phyloP scores from a whole-genome alignment of 345 rosid genomes.

The Eucalyptus pauciflora region DNA sequence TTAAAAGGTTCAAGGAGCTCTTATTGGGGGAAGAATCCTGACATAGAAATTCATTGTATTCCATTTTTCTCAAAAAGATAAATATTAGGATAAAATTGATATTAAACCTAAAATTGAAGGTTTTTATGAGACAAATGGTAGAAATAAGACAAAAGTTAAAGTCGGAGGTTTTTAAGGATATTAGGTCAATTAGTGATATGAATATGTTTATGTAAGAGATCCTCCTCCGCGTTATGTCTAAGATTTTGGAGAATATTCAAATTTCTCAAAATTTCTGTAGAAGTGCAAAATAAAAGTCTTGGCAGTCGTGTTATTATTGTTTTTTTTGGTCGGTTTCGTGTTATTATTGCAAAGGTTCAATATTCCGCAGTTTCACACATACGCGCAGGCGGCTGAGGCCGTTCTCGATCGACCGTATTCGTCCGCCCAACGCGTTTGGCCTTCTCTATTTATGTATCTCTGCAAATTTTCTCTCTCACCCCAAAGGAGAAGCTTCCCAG shows the following conservation, averaged over 20 bases:
- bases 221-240: neutral
- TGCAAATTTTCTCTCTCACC: neutral
- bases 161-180: accelerated
- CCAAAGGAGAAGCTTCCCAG: neutral
- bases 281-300: neutral
- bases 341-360: neutral
- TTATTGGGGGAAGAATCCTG: too few relatives aligned
- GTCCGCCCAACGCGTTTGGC: neutral
- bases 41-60: accelerated
- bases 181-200: too few relatives aligned
- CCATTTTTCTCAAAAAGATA: accelerated
- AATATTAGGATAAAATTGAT: too few relatives aligned
- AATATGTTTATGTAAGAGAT: neutral
- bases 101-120: too few relatives aligned
- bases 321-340: too few relatives aligned
- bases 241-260: neutral
- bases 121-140: too few relatives aligned
- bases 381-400: neutral
- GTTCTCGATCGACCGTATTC: neutral
- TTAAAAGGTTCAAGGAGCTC: too few relatives aligned
- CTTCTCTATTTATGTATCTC: neutral
- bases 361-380: neutral
- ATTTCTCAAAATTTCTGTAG: neutral
- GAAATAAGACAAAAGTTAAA: too few relatives aligned
- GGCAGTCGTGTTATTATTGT: neutral